A percentile compares a stretch with the other conserved stretches of the same genome.
These are phyloP conservation scores for Pichia sp. DNA, from an alignment of 1,139 yeast species.

Conservation along the genomic window DNA sequence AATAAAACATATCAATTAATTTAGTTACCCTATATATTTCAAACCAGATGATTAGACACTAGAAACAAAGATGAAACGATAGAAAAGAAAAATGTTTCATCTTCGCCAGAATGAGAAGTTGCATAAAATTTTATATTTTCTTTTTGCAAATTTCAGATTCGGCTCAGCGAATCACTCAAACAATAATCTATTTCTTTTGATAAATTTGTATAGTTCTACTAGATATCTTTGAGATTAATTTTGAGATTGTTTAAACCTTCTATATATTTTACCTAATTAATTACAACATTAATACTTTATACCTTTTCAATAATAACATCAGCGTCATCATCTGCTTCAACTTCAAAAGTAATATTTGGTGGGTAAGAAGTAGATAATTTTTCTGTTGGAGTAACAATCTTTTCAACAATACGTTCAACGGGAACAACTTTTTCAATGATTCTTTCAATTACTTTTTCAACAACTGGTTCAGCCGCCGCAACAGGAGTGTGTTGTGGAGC, in stretches of 20 bases:
- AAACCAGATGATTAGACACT: no score
- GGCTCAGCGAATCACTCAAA: neutral
- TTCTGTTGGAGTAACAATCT: neutral
- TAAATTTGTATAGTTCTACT: no score
- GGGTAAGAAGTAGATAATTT: slow-evolving; percentile 1
- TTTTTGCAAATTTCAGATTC: neutral
- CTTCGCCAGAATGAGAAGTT: neutral
- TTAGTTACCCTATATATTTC: no score
- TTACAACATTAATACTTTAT: neutral
- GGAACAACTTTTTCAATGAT: slow-evolving; percentile 9
- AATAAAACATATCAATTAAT: no score
- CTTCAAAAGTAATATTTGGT: slow-evolving; percentile 24
- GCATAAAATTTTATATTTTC: no score
- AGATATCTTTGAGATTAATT: no score
- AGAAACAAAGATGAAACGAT: neutral
- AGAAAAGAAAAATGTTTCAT: slow-evolving; percentile 1
- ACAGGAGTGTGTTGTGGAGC: slow-evolving; percentile 1
- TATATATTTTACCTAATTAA: neutral
- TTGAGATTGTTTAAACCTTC: neutral
- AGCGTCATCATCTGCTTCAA: slow-evolving; percentile 26
- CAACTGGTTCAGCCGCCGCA: slow-evolving; percentile 2
- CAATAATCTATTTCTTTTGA: no score
- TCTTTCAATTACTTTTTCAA: slow-evolving; percentile 11
- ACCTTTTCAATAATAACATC: slow-evolving; percentile 27
- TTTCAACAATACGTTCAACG: slow-evolving; percentile 5